These are phyloP conservation scores for Boechera divaricarpa DNA, from an alignment of 345 rosid genomes.

Conservation along the genomic window DNA sequence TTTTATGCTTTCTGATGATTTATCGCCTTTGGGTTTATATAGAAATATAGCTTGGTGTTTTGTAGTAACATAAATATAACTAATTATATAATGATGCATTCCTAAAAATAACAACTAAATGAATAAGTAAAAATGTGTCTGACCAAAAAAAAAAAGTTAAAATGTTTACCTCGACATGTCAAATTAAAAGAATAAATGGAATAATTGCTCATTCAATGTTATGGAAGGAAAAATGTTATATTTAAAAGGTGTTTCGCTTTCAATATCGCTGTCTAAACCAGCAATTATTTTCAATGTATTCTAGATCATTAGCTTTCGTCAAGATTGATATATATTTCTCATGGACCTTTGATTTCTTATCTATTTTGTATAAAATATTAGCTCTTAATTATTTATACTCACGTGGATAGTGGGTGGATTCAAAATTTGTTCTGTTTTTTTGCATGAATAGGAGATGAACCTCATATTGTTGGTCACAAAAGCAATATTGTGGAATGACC, in stretches of 20 bases:
- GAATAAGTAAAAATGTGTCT: too few relatives aligned
- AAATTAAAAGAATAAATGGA: not conserved
- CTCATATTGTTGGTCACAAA: not conserved
- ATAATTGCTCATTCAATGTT: not conserved
- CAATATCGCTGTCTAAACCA: constrained; percentile 13
- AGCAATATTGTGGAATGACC: too few relatives aligned
- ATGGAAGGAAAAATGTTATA: too few relatives aligned
- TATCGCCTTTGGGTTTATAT: not conserved
- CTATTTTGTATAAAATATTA: not conserved
- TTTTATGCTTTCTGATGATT: not conserved
- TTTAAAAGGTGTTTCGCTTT: constrained; percentile 10
- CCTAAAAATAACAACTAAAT: not conserved
- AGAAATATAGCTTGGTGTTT: not conserved
- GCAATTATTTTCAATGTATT: constrained; percentile 4
- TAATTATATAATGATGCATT: not conserved
- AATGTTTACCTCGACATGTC: not conserved
- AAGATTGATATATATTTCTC: constrained; percentile 10
- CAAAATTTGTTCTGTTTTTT: not conserved
- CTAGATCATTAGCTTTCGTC: constrained; percentile 23
- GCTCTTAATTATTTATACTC: not conserved
- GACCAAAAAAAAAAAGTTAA: too few relatives aligned
- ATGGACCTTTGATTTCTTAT: constrained; percentile 18
- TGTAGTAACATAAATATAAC: not conserved
- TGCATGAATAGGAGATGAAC: not conserved
- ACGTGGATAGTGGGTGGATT: constrained; percentile 12